These are phyloP conservation scores for Turritis glabra DNA, from an alignment of 345 rosid genomes.

Conservation along the genomic window DNA sequence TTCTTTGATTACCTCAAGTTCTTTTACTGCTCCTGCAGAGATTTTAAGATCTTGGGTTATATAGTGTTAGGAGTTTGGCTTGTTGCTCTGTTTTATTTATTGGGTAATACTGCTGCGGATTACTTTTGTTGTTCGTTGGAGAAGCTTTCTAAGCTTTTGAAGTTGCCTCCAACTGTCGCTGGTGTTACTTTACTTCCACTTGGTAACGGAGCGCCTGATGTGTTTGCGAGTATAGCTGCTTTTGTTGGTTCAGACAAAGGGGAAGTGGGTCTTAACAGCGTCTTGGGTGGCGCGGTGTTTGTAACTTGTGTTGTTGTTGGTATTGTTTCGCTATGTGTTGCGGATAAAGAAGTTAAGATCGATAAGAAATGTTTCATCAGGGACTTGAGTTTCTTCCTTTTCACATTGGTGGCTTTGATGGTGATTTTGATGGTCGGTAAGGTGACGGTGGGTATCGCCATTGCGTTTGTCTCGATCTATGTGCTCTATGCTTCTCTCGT, in stretches of 20 bases:
- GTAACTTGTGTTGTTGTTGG: conserved; percentile 80
- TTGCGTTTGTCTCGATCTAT: conserved; percentile 65
- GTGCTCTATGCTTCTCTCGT: conserved; percentile 68
- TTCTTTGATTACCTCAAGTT: conserved; percentile 76
- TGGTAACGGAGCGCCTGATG: conserved; percentile 92
- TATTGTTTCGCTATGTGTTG: conserved; percentile 53
- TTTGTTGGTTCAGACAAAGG: conserved; percentile 61
- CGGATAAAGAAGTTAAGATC: conserved; percentile 47
- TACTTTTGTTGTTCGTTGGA: conserved; percentile 85
- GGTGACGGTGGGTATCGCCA: conserved; percentile 55
- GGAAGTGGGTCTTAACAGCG: conserved; percentile 72
- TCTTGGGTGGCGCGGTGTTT: conserved; percentile 87
- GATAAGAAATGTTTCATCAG: conserved; percentile 75
- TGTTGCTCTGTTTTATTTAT: conserved; percentile 63
- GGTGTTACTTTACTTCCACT: conserved; percentile 83
- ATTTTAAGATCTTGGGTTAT: conserved; percentile 51
- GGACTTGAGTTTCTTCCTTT: conserved; percentile 72
- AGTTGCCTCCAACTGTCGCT: conserved; percentile 79
- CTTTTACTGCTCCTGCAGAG: conserved; percentile 66
- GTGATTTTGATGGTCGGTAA: conserved; percentile 55
- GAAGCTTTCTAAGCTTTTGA: conserved; percentile 65
- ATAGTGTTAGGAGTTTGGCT: conserved; percentile 64
- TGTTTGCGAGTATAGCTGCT: conserved; percentile 83
- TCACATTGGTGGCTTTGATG: conserved; percentile 53
- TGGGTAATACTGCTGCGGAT: conserved; percentile 81